Conservation (phyloP, 2,329 filamentous ascomycete species). For the Cordyceps pruinosa region DNA sequence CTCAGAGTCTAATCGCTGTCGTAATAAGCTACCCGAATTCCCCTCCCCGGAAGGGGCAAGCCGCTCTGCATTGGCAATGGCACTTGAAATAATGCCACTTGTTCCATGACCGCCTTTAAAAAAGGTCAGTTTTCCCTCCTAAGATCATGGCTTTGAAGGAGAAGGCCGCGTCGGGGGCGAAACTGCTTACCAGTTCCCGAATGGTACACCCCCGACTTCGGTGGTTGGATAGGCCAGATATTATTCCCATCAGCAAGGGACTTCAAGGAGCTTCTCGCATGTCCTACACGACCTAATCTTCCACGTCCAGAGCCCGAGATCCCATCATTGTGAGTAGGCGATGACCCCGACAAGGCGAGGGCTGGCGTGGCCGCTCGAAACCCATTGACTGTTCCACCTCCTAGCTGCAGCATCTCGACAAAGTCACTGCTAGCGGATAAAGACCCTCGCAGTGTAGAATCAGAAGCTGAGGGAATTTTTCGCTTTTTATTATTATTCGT, state of each 20-base stretch:
- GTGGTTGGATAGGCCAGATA: conserved; percentile 45
- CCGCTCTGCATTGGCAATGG: conserved; percentile 82
- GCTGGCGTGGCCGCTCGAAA: conserved; percentile 17
- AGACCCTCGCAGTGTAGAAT: conserved; percentile 40
- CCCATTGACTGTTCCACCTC: conserved; percentile 20
- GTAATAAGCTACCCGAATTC: conserved; percentile 36
- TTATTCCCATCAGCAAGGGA: conserved; percentile 52
- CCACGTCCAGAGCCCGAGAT: conserved; percentile 82
- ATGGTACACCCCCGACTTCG: conserved; percentile 30
- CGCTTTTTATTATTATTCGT: conserved; percentile 99
- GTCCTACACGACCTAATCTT: conserved; percentile 64
- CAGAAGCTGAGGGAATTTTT: conserved; percentile 88
- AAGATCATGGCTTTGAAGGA: not conserved
- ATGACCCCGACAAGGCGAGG: conserved; percentile 38
- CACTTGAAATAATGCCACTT: conserved; percentile 78
- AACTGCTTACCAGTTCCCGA: not conserved
- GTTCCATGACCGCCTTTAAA: conserved; percentile 35
- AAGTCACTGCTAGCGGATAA: conserved; percentile 16
- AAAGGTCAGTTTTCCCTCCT: not conserved
- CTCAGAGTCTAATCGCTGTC: conserved; percentile 67
- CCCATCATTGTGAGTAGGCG: conserved; percentile 46
- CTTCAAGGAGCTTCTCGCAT: conserved; percentile 55
- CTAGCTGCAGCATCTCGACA: not conserved
- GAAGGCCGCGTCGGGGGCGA: not conserved
- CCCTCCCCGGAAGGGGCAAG: conserved; percentile 62